Evolutionary conservation across 2,329 filamentous ascomycete species (phyloP), one percentile per base, ranked within the genome.

Genomic region (Fusarium sp.): DNA sequence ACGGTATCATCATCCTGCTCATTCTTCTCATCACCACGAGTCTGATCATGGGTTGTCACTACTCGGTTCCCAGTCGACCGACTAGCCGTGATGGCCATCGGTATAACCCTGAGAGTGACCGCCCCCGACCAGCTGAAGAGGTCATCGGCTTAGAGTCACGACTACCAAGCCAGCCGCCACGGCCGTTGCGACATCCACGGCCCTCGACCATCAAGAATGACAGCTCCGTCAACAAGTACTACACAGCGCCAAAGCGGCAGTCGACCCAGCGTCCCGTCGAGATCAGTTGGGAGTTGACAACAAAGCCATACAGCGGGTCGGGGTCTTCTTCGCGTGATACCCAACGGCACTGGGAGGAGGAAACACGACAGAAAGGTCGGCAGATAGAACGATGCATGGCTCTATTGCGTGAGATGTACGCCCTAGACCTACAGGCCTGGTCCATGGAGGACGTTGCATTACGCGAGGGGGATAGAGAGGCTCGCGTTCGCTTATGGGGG

Each of bases 321-420:
- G 29, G 50, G 31, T 58, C 56, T 38, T 58, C 56, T 20, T 58
- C 20, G 11, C 54, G 16, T 9, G 54, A 31, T 22, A 34, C 18
- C 56, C 56, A n/a, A 24, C 34, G 35, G 14, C 56, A 34, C 56
- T 38, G 31, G 27, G 56, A 24, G 5, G 31, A 58, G 14, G 56
- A 58, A 24, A 22, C 34, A 6, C 31, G 8, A 14, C 27, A 58
- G n/a, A 58, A 58, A 18, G 56, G 29, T 35, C 34, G 56, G 9
- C 56, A 58, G 56, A 58, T 58, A 58, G 56, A 58, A 24, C 56
- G 56, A 4, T 58, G 56, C 34, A 58, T 58, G 56, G 34, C 34
- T 11, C 31, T 58, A 6, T 34, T 58, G 20, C 56, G 56, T 38
- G 56, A 58, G 5, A 58, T 40, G 56, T 58, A 58, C 31, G 56